Conservation (phyloP, 2,329 filamentous ascomycete species). For the Verticillium nubilum region DNA sequence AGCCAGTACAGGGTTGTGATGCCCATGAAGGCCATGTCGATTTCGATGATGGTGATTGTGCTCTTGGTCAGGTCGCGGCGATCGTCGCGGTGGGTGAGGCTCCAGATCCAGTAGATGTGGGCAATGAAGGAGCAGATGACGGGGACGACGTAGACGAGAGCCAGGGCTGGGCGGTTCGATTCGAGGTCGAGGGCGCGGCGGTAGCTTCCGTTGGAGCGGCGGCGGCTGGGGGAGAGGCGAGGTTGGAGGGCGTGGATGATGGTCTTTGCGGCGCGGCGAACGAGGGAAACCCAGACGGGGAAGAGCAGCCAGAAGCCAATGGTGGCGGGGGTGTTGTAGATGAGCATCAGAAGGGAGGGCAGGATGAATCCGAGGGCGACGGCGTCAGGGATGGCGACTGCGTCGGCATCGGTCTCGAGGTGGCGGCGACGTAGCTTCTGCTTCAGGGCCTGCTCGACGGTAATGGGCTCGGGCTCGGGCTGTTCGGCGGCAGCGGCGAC, state of each 20-base stretch:
- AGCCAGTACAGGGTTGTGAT: slow-evolving; percentile 49
- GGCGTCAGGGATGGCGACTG: slow-evolving; percentile 48
- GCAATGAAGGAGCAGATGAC: slow-evolving; percentile 35
- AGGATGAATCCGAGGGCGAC: slow-evolving; percentile 41
- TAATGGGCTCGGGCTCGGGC: slow-evolving; percentile 9
- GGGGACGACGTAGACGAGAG: slow-evolving; percentile 39
- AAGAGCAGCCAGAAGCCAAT: slow-evolving; percentile 47
- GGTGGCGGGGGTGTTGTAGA: slow-evolving; percentile 26
- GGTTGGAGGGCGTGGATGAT: slow-evolving; percentile 6
- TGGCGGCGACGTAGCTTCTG: slow-evolving; percentile 20
- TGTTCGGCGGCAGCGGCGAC: slow-evolving; percentile 7
- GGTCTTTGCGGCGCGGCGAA: slow-evolving; percentile 31
- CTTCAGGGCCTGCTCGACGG: not conserved
- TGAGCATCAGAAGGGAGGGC: slow-evolving; percentile 41
- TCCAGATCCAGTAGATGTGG: slow-evolving; percentile 36
- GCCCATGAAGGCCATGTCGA: slow-evolving; percentile 38
- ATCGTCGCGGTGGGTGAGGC: slow-evolving; percentile 34
- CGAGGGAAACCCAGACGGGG: slow-evolving; percentile 40
- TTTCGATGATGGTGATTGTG: slow-evolving; percentile 37
- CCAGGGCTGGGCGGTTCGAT: slow-evolving; percentile 28
- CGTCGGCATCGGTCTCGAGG: slow-evolving; percentile 40
- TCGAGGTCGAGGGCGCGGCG: slow-evolving; percentile 33
- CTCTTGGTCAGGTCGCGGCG: slow-evolving; percentile 44
- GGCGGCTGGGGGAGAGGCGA: not conserved
- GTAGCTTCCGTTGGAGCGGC: slow-evolving; percentile 9